These are phyloP conservation scores for Fraxinus angustifolia DNA, from an alignment of 305 asterid species.

Conservation along the genomic window DNA sequence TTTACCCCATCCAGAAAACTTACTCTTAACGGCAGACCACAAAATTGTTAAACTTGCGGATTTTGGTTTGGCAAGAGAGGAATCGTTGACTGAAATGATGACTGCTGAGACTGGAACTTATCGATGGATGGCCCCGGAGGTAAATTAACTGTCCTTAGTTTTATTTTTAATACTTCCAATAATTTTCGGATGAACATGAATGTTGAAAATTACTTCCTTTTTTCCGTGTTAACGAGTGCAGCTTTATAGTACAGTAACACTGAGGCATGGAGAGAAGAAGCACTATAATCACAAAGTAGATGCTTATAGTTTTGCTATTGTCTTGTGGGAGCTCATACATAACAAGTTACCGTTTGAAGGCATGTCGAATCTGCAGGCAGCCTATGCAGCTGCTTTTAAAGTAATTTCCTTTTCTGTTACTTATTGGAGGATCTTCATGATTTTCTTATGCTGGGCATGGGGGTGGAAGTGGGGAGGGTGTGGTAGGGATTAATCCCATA, in stretches of 20 bases:
- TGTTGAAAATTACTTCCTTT: neutral
- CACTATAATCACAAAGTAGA: conserved; percentile 95
- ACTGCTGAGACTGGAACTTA: conserved; percentile 99
- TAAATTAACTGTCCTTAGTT: conserved; percentile 20
- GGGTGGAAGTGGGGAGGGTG: neutral
- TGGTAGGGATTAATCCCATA: neutral
- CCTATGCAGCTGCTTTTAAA: conserved; percentile 96
- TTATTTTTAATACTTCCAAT: neutral
- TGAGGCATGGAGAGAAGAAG: conserved; percentile 93
- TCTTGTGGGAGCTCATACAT: conserved; percentile 90
- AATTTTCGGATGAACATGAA: neutral
- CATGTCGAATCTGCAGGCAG: conserved; percentile 97
- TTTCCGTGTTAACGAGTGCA: conserved; percentile 24
- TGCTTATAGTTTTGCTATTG: conserved; percentile 92
- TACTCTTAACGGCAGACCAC: conserved; percentile 86
- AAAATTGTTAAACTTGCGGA: conserved; percentile 87
- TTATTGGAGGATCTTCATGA: neutral
- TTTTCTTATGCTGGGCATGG: neutral
- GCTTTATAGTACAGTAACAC: conserved; percentile 93
- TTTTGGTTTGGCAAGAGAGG: conserved; percentile 98
- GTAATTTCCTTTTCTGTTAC: conserved; percentile 33
- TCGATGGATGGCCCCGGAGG: conserved; percentile 99
- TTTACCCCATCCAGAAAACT: conserved; percentile 52
- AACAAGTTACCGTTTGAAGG: conserved; percentile 91
- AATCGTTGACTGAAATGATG: conserved; percentile 96